Evolutionary conservation across 345 rosid species (phyloP).

Genomic region (Bruguiera parviflora): DNA sequence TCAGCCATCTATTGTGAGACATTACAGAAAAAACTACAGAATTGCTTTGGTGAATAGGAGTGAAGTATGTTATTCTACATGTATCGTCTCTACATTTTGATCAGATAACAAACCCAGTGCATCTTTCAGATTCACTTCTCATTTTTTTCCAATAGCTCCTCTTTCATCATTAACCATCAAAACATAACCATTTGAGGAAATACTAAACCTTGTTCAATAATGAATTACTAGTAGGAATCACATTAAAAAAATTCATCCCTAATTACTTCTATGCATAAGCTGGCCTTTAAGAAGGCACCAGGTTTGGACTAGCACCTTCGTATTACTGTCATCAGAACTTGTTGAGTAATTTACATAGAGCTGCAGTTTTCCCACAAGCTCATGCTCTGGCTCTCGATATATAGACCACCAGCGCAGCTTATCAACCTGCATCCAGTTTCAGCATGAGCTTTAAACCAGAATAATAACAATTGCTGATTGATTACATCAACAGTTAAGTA

Average conservation of each 20-base stretch:
- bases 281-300: not conserved
- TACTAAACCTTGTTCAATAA: not conserved
- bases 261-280: not conserved
- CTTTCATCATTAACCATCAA: not conserved
- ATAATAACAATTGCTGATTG: not conserved
- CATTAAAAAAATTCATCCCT: not conserved
- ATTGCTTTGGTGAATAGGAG: too few relatives aligned
- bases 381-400: conserved; percentile 90
- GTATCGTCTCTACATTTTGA: too few relatives aligned
- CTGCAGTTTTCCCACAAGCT: conserved; percentile 81
- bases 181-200: not conserved
- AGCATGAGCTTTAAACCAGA: conserved; percentile 2
- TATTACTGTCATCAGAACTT: conserved; percentile 71
- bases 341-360: conserved; percentile 76
- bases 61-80: too few relatives aligned
- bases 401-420: conserved; percentile 95
- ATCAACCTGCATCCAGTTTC: conserved; percentile 55
- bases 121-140: not conserved
- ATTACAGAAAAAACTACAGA: too few relatives aligned
- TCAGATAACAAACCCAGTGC: not conserved
- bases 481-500: not conserved
- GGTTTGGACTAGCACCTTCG: conserved; percentile 45
- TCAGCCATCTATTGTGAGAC: too few relatives aligned
- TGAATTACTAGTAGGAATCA: not conserved
- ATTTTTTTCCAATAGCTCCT: not conserved